Evolutionary conservation across 2,329 filamentous ascomycete genomes (phyloP).

Genomic region (Teratosphaeria viscida): DNA sequence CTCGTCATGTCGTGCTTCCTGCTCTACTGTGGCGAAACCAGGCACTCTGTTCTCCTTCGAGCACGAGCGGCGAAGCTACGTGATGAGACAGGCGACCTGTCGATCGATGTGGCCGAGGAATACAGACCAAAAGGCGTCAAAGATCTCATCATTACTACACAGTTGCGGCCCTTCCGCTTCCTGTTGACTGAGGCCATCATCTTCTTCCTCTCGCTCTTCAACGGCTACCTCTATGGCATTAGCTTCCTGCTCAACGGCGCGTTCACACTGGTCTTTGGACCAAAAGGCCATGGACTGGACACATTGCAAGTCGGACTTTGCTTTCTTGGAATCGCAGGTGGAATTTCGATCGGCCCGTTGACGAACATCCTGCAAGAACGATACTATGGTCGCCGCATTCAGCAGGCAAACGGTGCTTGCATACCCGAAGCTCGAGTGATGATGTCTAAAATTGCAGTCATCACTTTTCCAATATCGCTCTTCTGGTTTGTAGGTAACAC

Average conservation of each 20-base stretch:
- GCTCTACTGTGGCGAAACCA: constrained; percentile 3
- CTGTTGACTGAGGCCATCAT: constrained; percentile 38
- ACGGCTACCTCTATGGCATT: constrained; percentile 40
- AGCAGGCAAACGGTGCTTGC: constrained; percentile 14
- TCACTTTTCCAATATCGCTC: constrained; percentile 13
- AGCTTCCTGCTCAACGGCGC: constrained; percentile 42
- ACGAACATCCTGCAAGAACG: constrained; percentile 37
- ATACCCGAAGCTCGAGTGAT: constrained; percentile 22
- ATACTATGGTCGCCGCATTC: constrained; percentile 25
- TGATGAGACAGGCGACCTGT: not conserved
- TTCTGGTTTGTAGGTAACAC: constrained; percentile 9
- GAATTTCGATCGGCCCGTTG: constrained; percentile 21
- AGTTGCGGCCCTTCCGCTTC: constrained; percentile 40
- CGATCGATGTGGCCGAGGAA: not conserved
- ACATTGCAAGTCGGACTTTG: constrained; percentile 21
- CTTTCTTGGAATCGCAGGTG: constrained; percentile 17
- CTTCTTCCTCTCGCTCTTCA: constrained; percentile 37
- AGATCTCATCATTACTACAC: constrained; percentile 32
- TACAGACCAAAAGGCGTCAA: constrained; percentile 12
- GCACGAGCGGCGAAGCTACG: not conserved
- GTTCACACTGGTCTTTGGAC: constrained; percentile 39
- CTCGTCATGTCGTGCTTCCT: constrained; percentile 1
- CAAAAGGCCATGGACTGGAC: constrained; percentile 26
- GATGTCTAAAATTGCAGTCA: constrained; percentile 11
- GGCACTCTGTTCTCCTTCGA: not conserved